Evolutionary conservation across 2,329 filamentous ascomycete genomes (phyloP).

Genomic region (Trichothecium sympodiale): DNA sequence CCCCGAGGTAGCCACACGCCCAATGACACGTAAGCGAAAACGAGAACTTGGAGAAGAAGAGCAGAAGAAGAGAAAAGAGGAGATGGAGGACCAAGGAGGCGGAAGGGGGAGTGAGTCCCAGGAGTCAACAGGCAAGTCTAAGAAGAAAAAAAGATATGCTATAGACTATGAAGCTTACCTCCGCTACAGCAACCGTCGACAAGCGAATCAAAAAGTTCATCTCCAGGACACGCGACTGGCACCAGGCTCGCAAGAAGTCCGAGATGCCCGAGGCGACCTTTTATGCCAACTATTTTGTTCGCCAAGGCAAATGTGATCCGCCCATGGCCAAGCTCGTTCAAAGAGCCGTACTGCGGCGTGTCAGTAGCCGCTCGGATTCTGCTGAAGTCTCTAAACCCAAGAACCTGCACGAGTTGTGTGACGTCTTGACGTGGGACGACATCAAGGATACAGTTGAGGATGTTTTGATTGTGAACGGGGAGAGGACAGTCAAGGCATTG

Average conservation of each 20-base stretch:
- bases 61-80: too few relatives aligned
- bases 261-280: constrained; percentile 17
- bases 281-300: constrained; percentile 19
- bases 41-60: constrained; percentile 5
- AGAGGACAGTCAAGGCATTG: constrained; percentile 11
- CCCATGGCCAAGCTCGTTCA: constrained; percentile 22
- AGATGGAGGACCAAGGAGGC: not conserved
- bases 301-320: constrained; percentile 23
- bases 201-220: constrained; percentile 22
- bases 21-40: constrained; percentile 5
- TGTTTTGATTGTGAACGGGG: constrained; percentile 15
- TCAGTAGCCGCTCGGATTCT: constrained; percentile 7
- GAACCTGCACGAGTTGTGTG: constrained; percentile 22
- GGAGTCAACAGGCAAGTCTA: too few relatives aligned
- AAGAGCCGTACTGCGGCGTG: constrained; percentile 15
- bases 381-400: constrained; percentile 8
- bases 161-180: too few relatives aligned
- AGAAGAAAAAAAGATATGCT: too few relatives aligned
- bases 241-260: constrained; percentile 24
- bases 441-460: constrained; percentile 20
- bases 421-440: constrained; percentile 19
- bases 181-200: constrained; percentile 2
- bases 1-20: too few relatives aligned
- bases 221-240: constrained; percentile 26
- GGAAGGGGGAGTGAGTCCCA: too few relatives aligned